A percentile compares a stretch with the other conserved stretches of the same genome.
Conservation (phyloP, 2,329 filamentous ascomycete genomes). For the Exophiala sp. region DNA sequence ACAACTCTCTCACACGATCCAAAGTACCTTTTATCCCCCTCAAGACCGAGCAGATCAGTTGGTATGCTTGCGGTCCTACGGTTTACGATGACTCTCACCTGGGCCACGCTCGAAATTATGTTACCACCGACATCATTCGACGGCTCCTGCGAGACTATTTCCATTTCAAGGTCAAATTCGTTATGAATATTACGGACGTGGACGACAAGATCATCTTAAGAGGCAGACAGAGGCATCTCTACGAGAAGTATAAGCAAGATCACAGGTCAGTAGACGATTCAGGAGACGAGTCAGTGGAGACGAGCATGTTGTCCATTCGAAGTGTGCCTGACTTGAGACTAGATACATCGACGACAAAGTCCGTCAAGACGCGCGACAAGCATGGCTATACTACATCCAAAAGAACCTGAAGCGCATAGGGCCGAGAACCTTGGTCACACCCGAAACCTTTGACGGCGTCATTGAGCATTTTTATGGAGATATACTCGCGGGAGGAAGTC, state of each 20-base stretch:
- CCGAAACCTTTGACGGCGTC: conserved; percentile 47
- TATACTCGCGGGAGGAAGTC: conserved; percentile 53
- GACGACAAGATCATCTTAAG: conserved; percentile 70
- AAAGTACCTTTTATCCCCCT: conserved; percentile 73
- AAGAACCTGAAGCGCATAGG: conserved; percentile 62
- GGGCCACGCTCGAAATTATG: conserved; percentile 85
- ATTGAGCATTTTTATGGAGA: conserved; percentile 52
- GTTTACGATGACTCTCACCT: conserved; percentile 79
- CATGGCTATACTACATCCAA: conserved; percentile 58
- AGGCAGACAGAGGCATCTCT: conserved; percentile 73
- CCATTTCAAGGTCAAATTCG: conserved; percentile 75
- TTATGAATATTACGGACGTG: conserved; percentile 90
- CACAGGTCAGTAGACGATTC: conserved; percentile 37
- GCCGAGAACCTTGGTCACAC: conserved; percentile 36
- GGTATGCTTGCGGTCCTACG: conserved; percentile 89
- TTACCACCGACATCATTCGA: conserved; percentile 82
- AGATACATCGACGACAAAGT: conserved; percentile 42
- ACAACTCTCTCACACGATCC: conserved; percentile 73
- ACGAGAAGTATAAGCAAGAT: conserved; percentile 62
- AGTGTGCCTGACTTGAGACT: conserved; percentile 16
- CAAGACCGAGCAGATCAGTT: conserved; percentile 66
- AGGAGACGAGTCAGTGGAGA: not conserved
- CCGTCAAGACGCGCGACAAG: conserved; percentile 47
- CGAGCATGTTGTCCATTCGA: too few relatives aligned
- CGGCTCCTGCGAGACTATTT: conserved; percentile 82